A percentile compares a stretch with the other conserved stretches of the same genome.
Conservation (phyloP, 352 stramenopile genomes). For the Pythium plurisporium region DNA sequence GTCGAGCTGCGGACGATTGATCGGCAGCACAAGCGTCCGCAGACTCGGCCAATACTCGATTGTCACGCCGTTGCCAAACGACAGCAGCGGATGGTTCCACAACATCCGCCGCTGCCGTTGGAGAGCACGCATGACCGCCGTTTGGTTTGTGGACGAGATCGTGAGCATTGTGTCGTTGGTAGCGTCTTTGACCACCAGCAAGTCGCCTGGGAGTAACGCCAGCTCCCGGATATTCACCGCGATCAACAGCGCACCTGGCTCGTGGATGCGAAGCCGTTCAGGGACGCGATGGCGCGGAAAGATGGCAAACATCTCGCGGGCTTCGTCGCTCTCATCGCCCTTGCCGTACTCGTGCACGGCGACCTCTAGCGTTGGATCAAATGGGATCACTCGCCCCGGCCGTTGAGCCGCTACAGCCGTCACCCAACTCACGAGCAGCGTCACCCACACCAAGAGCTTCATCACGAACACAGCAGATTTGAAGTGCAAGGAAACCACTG, state of each 20-base stretch:
- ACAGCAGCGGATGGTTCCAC: conserved; percentile 42
- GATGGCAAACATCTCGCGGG: conserved; percentile 9
- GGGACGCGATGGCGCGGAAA: conserved; percentile 20
- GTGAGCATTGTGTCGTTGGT: background rate
- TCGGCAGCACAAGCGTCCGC: conserved; percentile 36
- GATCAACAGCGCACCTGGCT: conserved; percentile 23
- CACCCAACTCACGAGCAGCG: background rate
- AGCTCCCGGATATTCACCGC: conserved; percentile 23
- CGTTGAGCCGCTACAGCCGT: background rate
- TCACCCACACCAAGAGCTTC: too few relatives aligned
- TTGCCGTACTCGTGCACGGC: background rate
- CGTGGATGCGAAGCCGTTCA: conserved; percentile 14
- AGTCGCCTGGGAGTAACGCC: conserved; percentile 26
- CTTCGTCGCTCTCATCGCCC: background rate
- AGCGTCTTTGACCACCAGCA: conserved; percentile 16
- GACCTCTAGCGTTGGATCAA: conserved; percentile 10
- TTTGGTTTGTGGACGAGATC: conserved; percentile 22
- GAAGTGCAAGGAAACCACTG: too few relatives aligned
- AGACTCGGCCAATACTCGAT: conserved; percentile 56
- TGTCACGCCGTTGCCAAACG: conserved; percentile 30
- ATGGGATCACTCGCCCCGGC: background rate
- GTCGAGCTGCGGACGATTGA: conserved; percentile 15
- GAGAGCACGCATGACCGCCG: background rate
- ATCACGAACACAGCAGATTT: too few relatives aligned
- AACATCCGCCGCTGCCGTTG: conserved; percentile 17